Evolutionary conservation across 148 eudicot genomes (phyloP).

Genomic region (Dianthus caryophyllus): DNA sequence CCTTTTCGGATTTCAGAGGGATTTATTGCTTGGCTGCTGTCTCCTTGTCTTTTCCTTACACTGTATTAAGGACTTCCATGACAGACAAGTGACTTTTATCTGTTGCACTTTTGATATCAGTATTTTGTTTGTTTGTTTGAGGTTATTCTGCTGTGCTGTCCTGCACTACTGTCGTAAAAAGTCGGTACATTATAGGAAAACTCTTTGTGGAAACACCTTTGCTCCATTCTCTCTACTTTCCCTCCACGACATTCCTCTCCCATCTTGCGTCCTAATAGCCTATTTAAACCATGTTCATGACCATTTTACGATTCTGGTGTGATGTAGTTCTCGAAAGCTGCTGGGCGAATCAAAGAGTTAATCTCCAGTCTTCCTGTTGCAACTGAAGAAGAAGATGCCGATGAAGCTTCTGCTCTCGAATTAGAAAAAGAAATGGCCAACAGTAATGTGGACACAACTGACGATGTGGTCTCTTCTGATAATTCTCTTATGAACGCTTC

Average conservation of each 20-base stretch:
- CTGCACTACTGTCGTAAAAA: too few species aligned
- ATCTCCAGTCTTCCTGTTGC: conserved; percentile 72
- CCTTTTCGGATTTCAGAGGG: too few species aligned
- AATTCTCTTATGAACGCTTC: conserved; percentile 26
- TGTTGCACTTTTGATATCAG: background rate
- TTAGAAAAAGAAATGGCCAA: conserved; percentile 35
- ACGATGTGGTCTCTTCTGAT: conserved; percentile 32
- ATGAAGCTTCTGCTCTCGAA: conserved; percentile 71
- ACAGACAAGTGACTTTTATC: background rate
- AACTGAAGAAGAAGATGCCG: conserved; percentile 68
- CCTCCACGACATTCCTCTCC: too few species aligned
- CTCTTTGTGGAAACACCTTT: too few species aligned
- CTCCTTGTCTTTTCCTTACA: background rate
- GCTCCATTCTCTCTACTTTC: too few species aligned
- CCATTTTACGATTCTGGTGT: conserved; percentile 1
- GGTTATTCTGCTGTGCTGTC: background rate
- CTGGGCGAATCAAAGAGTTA: conserved; percentile 66
- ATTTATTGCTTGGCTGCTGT: background rate
- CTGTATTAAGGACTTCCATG: background rate
- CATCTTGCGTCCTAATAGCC: too few species aligned
- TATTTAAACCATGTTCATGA: too few species aligned
- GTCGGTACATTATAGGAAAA: too few species aligned
- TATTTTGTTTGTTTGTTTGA: background rate
- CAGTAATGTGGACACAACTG: conserved; percentile 24
- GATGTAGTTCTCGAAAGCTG: conserved; percentile 78